Conservation (phyloP, 1,284 basidiomycete genomes). For the Malassezia slooffiae region DNA sequence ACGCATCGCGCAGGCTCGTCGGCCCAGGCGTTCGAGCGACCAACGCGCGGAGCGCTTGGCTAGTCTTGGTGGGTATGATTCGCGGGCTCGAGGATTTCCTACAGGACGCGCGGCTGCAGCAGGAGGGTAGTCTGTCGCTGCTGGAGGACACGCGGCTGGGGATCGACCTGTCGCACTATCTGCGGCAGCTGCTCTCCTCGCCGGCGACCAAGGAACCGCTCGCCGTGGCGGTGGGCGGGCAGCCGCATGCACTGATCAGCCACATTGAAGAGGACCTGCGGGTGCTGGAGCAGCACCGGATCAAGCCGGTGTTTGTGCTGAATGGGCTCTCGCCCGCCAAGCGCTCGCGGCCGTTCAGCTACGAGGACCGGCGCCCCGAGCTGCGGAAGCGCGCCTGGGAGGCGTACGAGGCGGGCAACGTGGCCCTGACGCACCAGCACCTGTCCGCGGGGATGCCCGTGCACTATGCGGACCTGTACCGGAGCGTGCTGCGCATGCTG, state of each 20-base stretch:
- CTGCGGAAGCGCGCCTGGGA: constrained; percentile 39
- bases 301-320: constrained; percentile 97
- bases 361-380: constrained; percentile 36
- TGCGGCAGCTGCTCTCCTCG: constrained; percentile 65
- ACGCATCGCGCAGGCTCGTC: too few relatives aligned
- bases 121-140: constrained; percentile 53
- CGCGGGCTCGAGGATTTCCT: constrained; percentile 14
- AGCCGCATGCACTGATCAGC: constrained; percentile 56
- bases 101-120: constrained; percentile 10
- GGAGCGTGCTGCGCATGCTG: constrained; percentile 81
- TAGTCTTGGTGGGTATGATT: constrained; percentile 8
- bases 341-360: constrained; percentile 29
- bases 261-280: constrained; percentile 87
- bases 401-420: constrained; percentile 48
- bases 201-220: constrained; percentile 71
- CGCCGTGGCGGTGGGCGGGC: constrained; percentile 82
- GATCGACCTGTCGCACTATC: constrained; percentile 88
- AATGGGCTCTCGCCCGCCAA: constrained; percentile 53
- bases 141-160: constrained; percentile 86
- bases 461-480: constrained; percentile 64
- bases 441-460: constrained; percentile 63
- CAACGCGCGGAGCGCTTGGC: too few relatives aligned
- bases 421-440: constrained; percentile 69
- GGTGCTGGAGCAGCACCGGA: constrained; percentile 72
- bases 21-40: too few relatives aligned